phyloP scores from a whole-genome alignment of 306 rosid species.

The Gleditsia sinensis region DNA sequence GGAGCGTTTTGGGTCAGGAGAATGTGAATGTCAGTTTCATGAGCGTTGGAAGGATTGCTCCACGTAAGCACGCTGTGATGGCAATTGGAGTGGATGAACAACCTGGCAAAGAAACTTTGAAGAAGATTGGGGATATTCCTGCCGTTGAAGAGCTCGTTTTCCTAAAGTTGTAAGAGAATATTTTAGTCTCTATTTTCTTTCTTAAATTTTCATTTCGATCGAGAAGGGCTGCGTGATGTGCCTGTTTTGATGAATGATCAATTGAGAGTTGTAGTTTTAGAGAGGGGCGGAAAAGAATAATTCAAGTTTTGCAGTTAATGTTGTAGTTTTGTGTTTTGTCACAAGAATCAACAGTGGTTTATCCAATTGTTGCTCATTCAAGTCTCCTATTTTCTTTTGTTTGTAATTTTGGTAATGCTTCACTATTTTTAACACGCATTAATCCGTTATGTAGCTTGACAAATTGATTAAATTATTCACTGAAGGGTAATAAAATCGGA shows the following conservation, averaged over 20 bases:
- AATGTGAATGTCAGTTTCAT: slow-evolving; percentile 97
- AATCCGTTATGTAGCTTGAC: neutral
- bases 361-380: slow-evolving; percentile 13
- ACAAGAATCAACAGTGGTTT: neutral
- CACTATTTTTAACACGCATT: neutral
- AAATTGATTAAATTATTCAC: neutral
- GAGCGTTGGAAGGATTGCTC: slow-evolving; percentile 97
- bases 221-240: slow-evolving; percentile 38
- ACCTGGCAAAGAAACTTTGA: slow-evolving; percentile 73
- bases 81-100: slow-evolving; percentile 96
- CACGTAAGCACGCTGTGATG: slow-evolving; percentile 98
- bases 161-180: slow-evolving; percentile 69
- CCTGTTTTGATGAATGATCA: slow-evolving; percentile 43
- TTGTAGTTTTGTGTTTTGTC: neutral
- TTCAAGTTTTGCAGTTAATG: slow-evolving; percentile 24
- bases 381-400: neutral
- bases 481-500: neutral
- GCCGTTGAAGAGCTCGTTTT: slow-evolving; percentile 93
- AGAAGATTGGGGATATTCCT: slow-evolving; percentile 82
- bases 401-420: neutral
- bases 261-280: slow-evolving; percentile 31
- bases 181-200: neutral
- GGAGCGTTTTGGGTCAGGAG: slow-evolving; percentile 84
- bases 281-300: slow-evolving; percentile 43
- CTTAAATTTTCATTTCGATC: slow-evolving; percentile 1